Base-by-base conservation (phyloP, 176 grass and related monocot species). In the Carex cristatella region DNA sequence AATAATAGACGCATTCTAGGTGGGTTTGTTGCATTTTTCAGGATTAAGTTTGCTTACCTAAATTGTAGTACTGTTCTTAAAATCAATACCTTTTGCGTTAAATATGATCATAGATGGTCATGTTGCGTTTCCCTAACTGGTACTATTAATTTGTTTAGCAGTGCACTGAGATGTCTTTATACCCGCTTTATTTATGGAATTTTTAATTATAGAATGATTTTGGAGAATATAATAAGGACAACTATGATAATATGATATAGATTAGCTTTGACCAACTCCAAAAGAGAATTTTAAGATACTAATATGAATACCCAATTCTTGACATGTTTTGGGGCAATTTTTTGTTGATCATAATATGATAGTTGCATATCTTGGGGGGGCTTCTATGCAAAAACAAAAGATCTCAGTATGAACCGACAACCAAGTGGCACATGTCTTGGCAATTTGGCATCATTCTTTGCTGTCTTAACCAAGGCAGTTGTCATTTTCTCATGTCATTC, bases 401-500 rank as follows among this genome's bases (percentile, higher is more conserved):
- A 75, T 75, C 10, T 32, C 48, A 55, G 72, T 55, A 76, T 55
- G 48, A 76, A 70, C 67, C 67, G 6, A 38, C 8, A 70, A 70
- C 15, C 67, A 70, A 55, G 4, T 30, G 23, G 70, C 16, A 5
- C 19, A 76, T 76, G 3, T 75, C 58, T 61, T 61, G 9, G 48
- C 48, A 51, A 51, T n/a, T n/a, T 76, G 71, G 71, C 23, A 76
- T 44, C 71, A 76, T 76, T 76, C 71, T 14, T 54, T 30, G 71
- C 71, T 76, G 71, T 76, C 71, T 76, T 76, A 76, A 53, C 19
- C 10, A 76, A 53, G 16, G 48, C 71, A 31, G 11, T 76, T 54
- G 71, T 48, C 71, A 76, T 54, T 76, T 30, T 54, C 46, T 54
- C 48, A 54, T 75, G 71, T 0, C 44, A 53, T 54, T 48, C 4